A percentile compares a stretch with the other conserved stretches of the same genome.
phyloP scores from a whole-genome alignment of 1,284 basidiomycete genomes.

The Heterobasidion annosum region DNA sequence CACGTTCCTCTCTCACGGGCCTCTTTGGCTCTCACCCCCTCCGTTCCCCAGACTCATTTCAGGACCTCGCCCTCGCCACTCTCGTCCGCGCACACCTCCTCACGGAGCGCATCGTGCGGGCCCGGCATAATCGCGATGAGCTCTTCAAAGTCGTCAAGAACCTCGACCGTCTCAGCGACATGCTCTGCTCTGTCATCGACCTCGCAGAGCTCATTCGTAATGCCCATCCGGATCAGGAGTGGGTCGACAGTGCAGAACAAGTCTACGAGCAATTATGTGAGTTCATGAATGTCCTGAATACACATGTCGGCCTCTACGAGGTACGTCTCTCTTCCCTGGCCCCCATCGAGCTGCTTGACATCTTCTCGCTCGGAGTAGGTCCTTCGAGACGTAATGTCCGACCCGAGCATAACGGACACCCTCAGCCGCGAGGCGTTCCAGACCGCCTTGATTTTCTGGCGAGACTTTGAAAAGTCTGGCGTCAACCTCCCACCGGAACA shows the following conservation, averaged over 20 bases:
- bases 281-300: slow-evolving; percentile 98
- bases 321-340: slow-evolving; percentile 32
- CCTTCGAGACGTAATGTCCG: slow-evolving; percentile 53
- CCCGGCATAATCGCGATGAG: slow-evolving; percentile 58
- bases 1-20: slow-evolving; percentile 44
- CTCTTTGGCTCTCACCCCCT: slow-evolving; percentile 65
- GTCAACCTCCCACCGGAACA: slow-evolving; percentile 80
- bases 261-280: slow-evolving; percentile 91
- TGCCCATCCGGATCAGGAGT: slow-evolving; percentile 80
- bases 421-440: slow-evolving; percentile 64
- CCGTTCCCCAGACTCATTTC: slow-evolving; percentile 51
- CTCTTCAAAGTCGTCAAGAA: slow-evolving; percentile 86
- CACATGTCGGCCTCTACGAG: slow-evolving; percentile 87
- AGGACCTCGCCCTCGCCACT: slow-evolving; percentile 61
- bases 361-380: slow-evolving; percentile 31
- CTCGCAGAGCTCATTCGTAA: slow-evolving; percentile 91
- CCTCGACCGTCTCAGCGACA: slow-evolving; percentile 89
- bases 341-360: slow-evolving; percentile 10
- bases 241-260: slow-evolving; percentile 79
- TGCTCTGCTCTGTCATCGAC: slow-evolving; percentile 95
- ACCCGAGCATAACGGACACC: slow-evolving; percentile 50
- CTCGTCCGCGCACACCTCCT: slow-evolving; percentile 65
- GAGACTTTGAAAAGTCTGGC: slow-evolving; percentile 96
- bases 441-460: slow-evolving; percentile 89
- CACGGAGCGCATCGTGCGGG: slow-evolving; percentile 65